Base-by-base conservation (phyloP, 2,329 filamentous ascomycete species). In the Aspergillus versicolor region DNA sequence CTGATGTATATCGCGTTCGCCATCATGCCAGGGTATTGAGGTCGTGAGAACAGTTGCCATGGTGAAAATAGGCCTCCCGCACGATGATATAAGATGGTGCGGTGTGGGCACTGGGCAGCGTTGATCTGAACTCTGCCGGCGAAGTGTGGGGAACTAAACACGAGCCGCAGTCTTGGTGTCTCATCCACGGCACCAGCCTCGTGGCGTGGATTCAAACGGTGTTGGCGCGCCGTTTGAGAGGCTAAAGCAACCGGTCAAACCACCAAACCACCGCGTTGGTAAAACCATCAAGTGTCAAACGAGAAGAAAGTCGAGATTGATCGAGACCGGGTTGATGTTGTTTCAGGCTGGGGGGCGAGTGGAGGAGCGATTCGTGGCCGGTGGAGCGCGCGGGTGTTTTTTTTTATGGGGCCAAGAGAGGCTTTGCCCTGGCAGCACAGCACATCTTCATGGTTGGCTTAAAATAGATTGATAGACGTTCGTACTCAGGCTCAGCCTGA, bases 1-100 rank as follows among this genome's bases (percentile, higher is more conserved):
- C 15, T 75, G 70, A 56, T 88, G 88, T 73, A 93, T 84, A 48
- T 81, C 79, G 42, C 78, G 67, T 73, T 93, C 90, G 64, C 90
- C 89, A 9, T 81, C 71, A 71, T 90, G 86, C 79, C 84, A 91
- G 41, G 64, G 60, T 12, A 66, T 47, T 8, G 60, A 61, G 19
- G 49, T 61, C 27, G 61, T 58, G 27, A 70, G 55, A 13, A 68
- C 56, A 43, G 65, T 59, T 3, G 65, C 17, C 67, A 70, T 70
- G 15, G n/a, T 58, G 42, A 43, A 48, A 21, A 27, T 5, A 19
- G 22, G 12, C 13, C 15, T 32, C 38, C 21, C 7, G 17, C 5
- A 38, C 24, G 27, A 15, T 27, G 15, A 1, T 32, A 11, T 34
- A n/a, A 13, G 34, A 24, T n/a, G 13, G 12, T 50, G n/a, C 22